Percentiles rank a stretch among this genome's conserved stretches.
phyloP scores from a whole-genome alignment of 768 basidiomycete species.

The Leccinum arenicola region DNA sequence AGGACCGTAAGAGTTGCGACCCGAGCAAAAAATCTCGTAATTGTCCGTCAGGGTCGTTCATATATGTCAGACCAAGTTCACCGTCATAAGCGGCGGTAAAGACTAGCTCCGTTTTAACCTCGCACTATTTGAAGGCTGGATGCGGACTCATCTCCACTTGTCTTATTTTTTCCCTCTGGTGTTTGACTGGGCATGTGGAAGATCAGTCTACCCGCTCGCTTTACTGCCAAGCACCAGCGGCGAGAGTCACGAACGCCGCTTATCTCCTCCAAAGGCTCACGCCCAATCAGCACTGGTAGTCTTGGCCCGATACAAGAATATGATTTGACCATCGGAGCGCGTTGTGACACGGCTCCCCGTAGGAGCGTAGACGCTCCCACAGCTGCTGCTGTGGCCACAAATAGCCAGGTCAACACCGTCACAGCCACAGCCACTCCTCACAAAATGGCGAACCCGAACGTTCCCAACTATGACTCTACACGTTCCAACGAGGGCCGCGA shows the following conservation, averaged over 20 bases:
- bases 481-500: slow-evolving; percentile 6
- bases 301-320: slow-evolving; percentile 16
- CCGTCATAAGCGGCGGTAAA: slow-evolving; percentile 1
- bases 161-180: not conserved
- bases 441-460: not conserved
- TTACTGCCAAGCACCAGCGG: slow-evolving; percentile 8
- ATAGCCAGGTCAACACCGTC: not conserved
- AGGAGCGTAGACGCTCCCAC: not conserved
- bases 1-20: not conserved
- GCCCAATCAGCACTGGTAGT: slow-evolving; percentile 1
- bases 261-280: slow-evolving; percentile 3
- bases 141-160: not conserved
- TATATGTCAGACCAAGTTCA: not conserved
- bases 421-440: not conserved
- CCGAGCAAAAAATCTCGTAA: not conserved
- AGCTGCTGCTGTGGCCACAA: not conserved
- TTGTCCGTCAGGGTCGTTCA: not conserved
- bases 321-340: not conserved
- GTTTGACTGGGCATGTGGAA: slow-evolving; percentile 12
- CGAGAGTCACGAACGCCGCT: slow-evolving; percentile 10
- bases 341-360: not conserved
- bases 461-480: not conserved
- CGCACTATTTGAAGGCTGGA: slow-evolving; percentile 9
- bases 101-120: not conserved
- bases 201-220: slow-evolving; percentile 11